Conservation (phyloP, 306 rosid genomes). For the Begonia loranthoides region DNA sequence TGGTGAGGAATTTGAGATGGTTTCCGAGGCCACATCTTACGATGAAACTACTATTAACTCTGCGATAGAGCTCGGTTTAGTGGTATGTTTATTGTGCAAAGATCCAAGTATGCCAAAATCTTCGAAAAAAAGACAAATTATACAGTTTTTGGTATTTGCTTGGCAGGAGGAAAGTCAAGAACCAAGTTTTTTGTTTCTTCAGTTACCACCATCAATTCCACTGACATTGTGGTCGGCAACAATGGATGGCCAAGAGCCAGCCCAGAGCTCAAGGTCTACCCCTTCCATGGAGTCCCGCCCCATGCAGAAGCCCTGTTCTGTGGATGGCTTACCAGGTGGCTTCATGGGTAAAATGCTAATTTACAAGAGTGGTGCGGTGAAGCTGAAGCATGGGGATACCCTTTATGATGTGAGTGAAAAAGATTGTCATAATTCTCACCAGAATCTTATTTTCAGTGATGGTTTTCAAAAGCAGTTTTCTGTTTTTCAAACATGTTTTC, state of each 20-base stretch:
- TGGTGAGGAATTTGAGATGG: constrained; percentile 60
- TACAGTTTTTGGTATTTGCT: constrained; percentile 14
- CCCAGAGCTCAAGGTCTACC: constrained; percentile 15
- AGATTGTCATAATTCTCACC: no score
- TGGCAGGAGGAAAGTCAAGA: constrained; percentile 68
- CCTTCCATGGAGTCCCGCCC: constrained; percentile 10
- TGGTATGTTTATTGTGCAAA: constrained; percentile 23
- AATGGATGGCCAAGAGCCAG: constrained; percentile 13
- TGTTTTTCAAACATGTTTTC: no score
- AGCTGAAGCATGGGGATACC: constrained; percentile 64
- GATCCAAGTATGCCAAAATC: constrained; percentile 2
- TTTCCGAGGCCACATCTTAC: constrained; percentile 25
- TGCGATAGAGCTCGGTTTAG: constrained; percentile 53
- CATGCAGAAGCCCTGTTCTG: constrained; percentile 18
- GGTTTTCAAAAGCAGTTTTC: no score
- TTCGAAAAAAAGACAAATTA: neutral
- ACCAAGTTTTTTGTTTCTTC: constrained; percentile 40
- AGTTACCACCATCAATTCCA: constrained; percentile 47
- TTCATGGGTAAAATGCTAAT: constrained; percentile 76
- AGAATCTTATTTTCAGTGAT: no score
- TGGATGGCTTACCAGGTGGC: constrained; percentile 51
- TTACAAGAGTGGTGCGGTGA: constrained; percentile 66
- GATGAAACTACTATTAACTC: constrained; percentile 36
- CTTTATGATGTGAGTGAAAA: constrained; percentile 79
- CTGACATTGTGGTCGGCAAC: constrained; percentile 17